A percentile compares a stretch with the other conserved stretches of the same genome.
phyloP scores from a whole-genome alignment of 345 rosid species.

The Melaleuca quinquenervia region DNA sequence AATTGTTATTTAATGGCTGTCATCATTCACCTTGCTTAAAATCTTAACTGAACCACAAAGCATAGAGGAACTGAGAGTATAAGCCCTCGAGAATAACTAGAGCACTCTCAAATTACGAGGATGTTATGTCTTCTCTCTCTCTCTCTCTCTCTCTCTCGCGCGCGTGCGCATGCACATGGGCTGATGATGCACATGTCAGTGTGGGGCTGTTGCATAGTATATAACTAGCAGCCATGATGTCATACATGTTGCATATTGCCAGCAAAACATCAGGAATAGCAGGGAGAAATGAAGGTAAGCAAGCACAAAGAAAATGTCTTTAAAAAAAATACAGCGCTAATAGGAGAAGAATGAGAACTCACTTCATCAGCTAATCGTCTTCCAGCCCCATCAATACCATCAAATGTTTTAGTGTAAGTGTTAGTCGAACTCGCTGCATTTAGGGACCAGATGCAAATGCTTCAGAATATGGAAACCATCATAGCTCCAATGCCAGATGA shows the following conservation, averaged over 20 bases:
- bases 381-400: slow-evolving; percentile 94
- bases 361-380: slow-evolving; percentile 90
- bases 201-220: background rate
- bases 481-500: background rate
- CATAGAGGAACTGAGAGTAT: too few relatives aligned
- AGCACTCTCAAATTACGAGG: background rate
- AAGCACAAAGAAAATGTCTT: background rate
- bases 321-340: background rate
- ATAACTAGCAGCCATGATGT: background rate
- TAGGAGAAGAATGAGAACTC: slow-evolving; percentile 12
- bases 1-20: background rate
- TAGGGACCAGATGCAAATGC: background rate
- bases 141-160: background rate
- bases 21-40: too few relatives aligned
- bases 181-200: background rate
- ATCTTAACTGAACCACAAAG: too few relatives aligned
- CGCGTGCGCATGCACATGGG: too few relatives aligned
- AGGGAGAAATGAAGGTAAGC: background rate
- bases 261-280: background rate
- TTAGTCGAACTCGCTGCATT: slow-evolving; percentile 84
- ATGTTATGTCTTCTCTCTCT: background rate
- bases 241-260: background rate
- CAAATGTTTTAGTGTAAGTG: slow-evolving; percentile 66
- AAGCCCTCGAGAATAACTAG: background rate
- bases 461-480: background rate